A percentile compares a stretch with the other conserved stretches of the same genome.
These are phyloP conservation scores for Mycena filopes DNA, from an alignment of 768 basidiomycete genomes.

Conservation along the genomic window DNA sequence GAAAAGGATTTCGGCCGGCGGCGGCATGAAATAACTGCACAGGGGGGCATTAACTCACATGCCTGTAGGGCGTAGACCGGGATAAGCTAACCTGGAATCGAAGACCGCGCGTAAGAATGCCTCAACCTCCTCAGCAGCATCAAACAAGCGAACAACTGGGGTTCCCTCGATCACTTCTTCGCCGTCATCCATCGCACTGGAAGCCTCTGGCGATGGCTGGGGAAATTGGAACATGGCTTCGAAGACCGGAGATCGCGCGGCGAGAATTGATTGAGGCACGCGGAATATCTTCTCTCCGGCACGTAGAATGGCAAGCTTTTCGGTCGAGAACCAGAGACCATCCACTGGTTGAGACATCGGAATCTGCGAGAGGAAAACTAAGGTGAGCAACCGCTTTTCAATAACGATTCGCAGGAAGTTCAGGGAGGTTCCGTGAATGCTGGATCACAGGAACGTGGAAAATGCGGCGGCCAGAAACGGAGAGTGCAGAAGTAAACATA, in stretches of 20 bases:
- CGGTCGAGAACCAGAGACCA: conserved; percentile 4
- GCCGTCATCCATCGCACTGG: no score
- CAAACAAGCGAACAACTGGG: neutral
- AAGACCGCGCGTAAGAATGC: conserved; percentile 5
- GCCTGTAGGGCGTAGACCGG: no score
- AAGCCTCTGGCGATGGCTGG: neutral
- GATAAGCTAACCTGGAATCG: neutral
- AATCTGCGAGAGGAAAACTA: no score
- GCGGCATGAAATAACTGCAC: conserved; percentile 15
- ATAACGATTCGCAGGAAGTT: no score
- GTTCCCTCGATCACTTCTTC: neutral
- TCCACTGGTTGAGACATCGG: neutral
- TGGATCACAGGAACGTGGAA: no score
- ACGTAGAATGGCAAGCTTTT: neutral
- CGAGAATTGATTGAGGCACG: conserved; percentile 7
- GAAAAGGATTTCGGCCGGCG: neutral
- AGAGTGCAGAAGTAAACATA: no score
- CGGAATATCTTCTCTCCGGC: neutral
- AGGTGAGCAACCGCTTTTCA: no score
- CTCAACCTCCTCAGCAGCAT: neutral
- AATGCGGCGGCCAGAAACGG: no score
- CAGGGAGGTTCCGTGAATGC: no score
- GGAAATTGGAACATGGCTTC: conserved; percentile 6
- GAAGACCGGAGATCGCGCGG: conserved; percentile 7
- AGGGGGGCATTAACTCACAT: no score